A percentile compares a stretch with the other conserved stretches of the same genome.
phyloP scores from a whole-genome alignment of 192 early-diverging fungal genomes.

The Phycomyces nitens region DNA sequence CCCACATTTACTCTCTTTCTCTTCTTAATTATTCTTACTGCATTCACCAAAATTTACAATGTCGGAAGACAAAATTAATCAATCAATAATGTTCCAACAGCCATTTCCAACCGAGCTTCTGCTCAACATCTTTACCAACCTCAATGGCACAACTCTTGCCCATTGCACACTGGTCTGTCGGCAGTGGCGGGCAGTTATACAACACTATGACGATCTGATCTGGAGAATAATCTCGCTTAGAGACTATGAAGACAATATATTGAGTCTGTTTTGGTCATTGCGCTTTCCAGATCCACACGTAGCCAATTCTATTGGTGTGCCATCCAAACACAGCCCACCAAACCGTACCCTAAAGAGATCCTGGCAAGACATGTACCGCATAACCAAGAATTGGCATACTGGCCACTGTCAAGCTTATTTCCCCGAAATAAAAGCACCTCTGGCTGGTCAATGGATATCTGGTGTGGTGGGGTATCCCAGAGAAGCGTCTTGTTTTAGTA shows the following conservation, averaged over 20 bases:
- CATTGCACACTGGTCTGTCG: constrained; percentile 21
- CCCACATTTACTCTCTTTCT: background rate
- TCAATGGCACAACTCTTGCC: constrained; percentile 28
- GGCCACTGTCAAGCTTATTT: constrained; percentile 37
- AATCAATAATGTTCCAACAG: background rate
- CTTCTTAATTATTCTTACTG: background rate
- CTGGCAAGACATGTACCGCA: constrained; percentile 43
- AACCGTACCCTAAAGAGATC: background rate
- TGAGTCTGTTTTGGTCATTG: constrained; percentile 26
- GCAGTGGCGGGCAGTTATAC: constrained; percentile 21
- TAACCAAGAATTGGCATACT: constrained; percentile 42
- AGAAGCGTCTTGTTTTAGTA: constrained; percentile 17
- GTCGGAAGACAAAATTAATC: background rate
- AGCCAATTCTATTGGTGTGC: constrained; percentile 1
- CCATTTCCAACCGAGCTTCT: constrained; percentile 29
- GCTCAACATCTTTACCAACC: constrained; percentile 27
- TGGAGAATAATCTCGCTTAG: constrained; percentile 14
- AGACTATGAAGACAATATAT: constrained; percentile 12
- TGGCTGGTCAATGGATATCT: background rate
- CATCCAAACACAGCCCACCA: background rate
- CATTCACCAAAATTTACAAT: background rate
- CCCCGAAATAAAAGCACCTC: constrained; percentile 15
- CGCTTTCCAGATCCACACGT: constrained; percentile 19
- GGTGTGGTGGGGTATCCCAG: constrained; percentile 26
- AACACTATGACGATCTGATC: constrained; percentile 31